phyloP scores from a whole-genome alignment of 2,329 filamentous ascomycete species.

The Cladorrhinum sp. region DNA sequence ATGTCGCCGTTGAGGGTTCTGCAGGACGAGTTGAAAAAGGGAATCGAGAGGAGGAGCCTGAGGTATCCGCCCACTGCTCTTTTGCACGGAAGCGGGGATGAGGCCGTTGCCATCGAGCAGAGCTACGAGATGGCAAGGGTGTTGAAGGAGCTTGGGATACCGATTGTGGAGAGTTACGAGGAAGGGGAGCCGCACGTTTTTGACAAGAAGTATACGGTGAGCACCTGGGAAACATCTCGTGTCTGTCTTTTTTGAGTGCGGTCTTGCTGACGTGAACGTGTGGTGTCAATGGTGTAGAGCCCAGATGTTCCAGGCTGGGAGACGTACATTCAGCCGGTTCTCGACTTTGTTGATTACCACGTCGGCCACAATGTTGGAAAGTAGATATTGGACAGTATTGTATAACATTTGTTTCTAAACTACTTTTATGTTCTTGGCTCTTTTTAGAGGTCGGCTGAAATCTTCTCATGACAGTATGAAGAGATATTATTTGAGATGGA shows the following conservation, averaged over 20 bases:
- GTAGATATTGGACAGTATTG: not conserved
- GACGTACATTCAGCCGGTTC: slow-evolving; percentile 22
- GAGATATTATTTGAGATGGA: too few relatives aligned
- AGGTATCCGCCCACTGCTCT: slow-evolving; percentile 27
- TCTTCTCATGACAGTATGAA: too few relatives aligned
- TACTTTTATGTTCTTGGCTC: too few relatives aligned
- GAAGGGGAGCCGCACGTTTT: slow-evolving; percentile 23
- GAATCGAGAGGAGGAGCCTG: not conserved
- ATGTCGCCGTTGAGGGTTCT: slow-evolving; percentile 20
- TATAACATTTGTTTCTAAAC: too few relatives aligned
- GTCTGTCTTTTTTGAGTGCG: not conserved
- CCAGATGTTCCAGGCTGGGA: slow-evolving; percentile 22
- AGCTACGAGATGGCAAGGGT: slow-evolving; percentile 22
- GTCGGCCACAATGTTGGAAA: not conserved
- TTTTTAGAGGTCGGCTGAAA: too few relatives aligned
- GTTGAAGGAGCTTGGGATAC: slow-evolving; percentile 20
- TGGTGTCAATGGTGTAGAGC: slow-evolving; percentile 13
- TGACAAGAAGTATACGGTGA: slow-evolving; percentile 27
- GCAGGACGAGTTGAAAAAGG: slow-evolving; percentile 1
- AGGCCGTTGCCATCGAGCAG: slow-evolving; percentile 21
- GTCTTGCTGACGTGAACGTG: slow-evolving; percentile 2
- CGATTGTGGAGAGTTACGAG: slow-evolving; percentile 24
- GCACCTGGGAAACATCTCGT: not conserved
- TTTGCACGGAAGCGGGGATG: slow-evolving; percentile 24
- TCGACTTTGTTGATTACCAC: slow-evolving; percentile 23